phyloP scores from a whole-genome alignment of 2,329 filamentous ascomycete genomes.

The Plectosphaerella plurivora region DNA sequence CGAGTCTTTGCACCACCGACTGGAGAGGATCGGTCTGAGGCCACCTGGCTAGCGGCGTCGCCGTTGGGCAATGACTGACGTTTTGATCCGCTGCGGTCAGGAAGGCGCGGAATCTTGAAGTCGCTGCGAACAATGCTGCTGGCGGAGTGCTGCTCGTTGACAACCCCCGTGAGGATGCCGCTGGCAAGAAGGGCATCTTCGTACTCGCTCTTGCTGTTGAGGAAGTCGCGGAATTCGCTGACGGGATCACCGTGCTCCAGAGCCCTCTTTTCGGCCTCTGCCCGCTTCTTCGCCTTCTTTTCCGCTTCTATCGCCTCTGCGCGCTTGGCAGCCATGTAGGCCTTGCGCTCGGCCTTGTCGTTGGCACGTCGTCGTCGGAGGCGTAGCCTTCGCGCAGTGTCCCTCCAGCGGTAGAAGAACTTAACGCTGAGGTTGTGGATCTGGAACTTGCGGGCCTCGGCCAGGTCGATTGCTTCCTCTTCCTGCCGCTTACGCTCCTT shows the following conservation, averaged over 20 bases:
- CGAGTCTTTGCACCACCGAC: conserved; percentile 26
- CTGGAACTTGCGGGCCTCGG: conserved; percentile 43
- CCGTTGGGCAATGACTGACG: conserved; percentile 1
- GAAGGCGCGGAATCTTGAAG: conserved; percentile 2
- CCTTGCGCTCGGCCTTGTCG: conserved; percentile 44
- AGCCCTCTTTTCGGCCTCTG: conserved; percentile 5
- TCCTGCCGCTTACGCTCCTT: conserved; percentile 37
- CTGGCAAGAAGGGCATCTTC: conserved; percentile 35
- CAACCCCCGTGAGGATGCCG: conserved; percentile 34
- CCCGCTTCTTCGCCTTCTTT: conserved; percentile 23
- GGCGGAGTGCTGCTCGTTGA: conserved; percentile 29
- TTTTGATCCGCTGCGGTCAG: background rate
- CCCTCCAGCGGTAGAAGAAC: conserved; percentile 54
- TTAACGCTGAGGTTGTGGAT: conserved; percentile 45
- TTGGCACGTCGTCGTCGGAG: conserved; percentile 45
- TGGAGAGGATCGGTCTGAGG: background rate
- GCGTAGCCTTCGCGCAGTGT: conserved; percentile 41
- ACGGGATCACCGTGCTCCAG: conserved; percentile 18
- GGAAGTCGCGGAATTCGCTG: conserved; percentile 27
- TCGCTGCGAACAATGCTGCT: conserved; percentile 26
- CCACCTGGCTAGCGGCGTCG: background rate
- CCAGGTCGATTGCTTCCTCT: conserved; percentile 41
- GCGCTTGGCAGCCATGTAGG: conserved; percentile 31
- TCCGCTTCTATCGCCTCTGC: conserved; percentile 24
- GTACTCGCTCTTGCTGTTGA: conserved; percentile 22